Evolutionary conservation across 345 rosid species (phyloP), one percentile per base, ranked within the genome.

Genomic region (Populus euphratica): DNA sequence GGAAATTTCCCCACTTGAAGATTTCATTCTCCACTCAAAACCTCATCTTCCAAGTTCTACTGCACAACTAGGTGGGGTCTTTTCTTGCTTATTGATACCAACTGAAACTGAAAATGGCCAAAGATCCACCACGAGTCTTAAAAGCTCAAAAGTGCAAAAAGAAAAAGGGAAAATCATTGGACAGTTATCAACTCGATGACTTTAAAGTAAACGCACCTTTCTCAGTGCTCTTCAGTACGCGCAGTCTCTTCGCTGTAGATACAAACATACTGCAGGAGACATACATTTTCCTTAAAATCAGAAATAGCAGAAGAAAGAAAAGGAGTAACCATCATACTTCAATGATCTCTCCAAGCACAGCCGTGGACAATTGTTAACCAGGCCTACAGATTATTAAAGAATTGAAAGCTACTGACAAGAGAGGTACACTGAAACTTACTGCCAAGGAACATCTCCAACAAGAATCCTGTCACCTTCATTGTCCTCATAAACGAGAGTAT

Each of bases 361-460:
- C 59, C 7, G 7, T 52, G 8, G n/a, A 18, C 59, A 52, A 52
- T 20, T 6, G 59, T 20, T 35, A 2, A 18, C 20, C 71, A 68
- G 4, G 12, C 10, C 3, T 14, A 11, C 23, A 6, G 16, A 23
- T 33, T 13, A 14, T 20, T 17, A 31, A 66, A 17, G 62, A 6
- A 13, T 49, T 50, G 29, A 52, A 52, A 20, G 23, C 23, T 6
- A 20, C 59, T 52, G 59, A 20, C 59, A 20, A 52, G 59, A 20
- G n/a, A 52, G 59, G 59, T 20, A 18, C 23, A 52, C 9, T 5
- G 23, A 52, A 27, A 14, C 89, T 74, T 83, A 87, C 87, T 83
- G 75, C 89, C 89, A 87, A 2, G 89, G 89, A 39, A 85, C 85
- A 79, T 87, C 89, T 8, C 89, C 87, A 50, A 85, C 89, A 29